phyloP scores from a whole-genome alignment of 148 eudicot genomes.

The Chenopodium quinoa region DNA sequence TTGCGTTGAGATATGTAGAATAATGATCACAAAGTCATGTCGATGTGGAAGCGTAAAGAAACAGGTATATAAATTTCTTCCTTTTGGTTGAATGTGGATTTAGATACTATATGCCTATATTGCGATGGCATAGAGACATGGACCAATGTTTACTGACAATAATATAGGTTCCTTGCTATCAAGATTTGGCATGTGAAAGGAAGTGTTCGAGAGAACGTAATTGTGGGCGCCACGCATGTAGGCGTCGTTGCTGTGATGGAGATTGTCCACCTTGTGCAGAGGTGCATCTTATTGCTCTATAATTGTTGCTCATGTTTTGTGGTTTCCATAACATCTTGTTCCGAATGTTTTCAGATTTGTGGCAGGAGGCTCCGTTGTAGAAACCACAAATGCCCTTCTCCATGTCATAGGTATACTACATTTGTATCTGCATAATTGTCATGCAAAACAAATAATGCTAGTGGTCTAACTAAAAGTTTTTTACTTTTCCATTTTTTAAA shows the following conservation, averaged over 20 bases:
- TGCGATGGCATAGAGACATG: constrained; percentile 21
- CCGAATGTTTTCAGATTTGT: constrained; percentile 57
- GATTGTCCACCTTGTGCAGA: constrained; percentile 94
- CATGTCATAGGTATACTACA: constrained; percentile 79
- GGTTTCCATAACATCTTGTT: background rate
- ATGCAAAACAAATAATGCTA: too few species aligned
- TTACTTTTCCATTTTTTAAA: background rate
- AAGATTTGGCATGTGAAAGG: constrained; percentile 91
- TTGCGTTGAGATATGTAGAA: constrained; percentile 79
- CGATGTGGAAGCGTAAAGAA: constrained; percentile 91
- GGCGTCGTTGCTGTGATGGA: constrained; percentile 94
- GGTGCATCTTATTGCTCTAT: constrained; percentile 35
- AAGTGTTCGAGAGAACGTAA: constrained; percentile 78
- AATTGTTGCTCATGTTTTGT: background rate
- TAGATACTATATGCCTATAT: background rate
- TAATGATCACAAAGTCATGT: constrained; percentile 69
- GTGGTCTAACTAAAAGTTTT: background rate
- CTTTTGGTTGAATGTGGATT: constrained; percentile 3
- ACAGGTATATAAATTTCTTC: constrained; percentile 54
- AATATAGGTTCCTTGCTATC: constrained; percentile 95
- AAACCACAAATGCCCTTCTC: constrained; percentile 96
- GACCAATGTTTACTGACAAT: constrained; percentile 35
- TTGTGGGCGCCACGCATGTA: constrained; percentile 98
- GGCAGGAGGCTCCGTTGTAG: constrained; percentile 89
- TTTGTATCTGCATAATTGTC: too few species aligned